Evolutionary conservation across 202 grass and related monocot species (phyloP), one percentile per base, ranked within the genome.

Genomic region (Carex sylvatica): DNA sequence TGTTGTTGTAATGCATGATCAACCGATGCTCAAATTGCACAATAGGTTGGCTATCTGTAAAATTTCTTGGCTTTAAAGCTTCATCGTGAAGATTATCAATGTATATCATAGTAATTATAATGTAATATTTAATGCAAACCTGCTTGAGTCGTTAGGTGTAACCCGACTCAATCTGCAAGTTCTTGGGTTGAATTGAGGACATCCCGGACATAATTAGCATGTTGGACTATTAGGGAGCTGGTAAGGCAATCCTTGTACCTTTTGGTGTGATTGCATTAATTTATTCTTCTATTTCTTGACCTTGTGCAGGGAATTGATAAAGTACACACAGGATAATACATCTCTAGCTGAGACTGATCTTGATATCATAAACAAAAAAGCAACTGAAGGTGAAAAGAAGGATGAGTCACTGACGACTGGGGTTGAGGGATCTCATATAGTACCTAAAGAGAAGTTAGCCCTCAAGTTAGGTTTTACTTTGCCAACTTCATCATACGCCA

Each of bases 401-500:
- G 64, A 90, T 42, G 86, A 90, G 36, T 52, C 66, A 66, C n/a
- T 87, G 65, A 84, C 40, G 49, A 83, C 83, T 87, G 76, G 75
- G 31, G 35, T 79, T 81, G 76, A 63, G 52, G 86, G 77, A 33
- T 68, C 87, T 84, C 85, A 90, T 70, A 56, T 53, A 80, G 30
- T 80, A 69, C 71, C 86, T 84, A 59, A 59, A 58, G 85, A 36
- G 9, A 98, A 95, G 78, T 64, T 89, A 85, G 92, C 92, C 30
- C 49, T 95, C 63, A 98, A 95, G 85, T 78, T 98, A 61, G 83
- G 78, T 63, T 98, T 98, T 86, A 95, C 92, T 85, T 87, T 98
- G 70, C 92, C 96, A 62, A 73, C 96, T 85, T 98, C 95, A 49
- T 90, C 84, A 30, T 95, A 95, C 66, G 92, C 95, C 78, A 98